phyloP scores from a whole-genome alignment of 2,329 filamentous ascomycete genomes.

The Hysterium pulicare region DNA sequence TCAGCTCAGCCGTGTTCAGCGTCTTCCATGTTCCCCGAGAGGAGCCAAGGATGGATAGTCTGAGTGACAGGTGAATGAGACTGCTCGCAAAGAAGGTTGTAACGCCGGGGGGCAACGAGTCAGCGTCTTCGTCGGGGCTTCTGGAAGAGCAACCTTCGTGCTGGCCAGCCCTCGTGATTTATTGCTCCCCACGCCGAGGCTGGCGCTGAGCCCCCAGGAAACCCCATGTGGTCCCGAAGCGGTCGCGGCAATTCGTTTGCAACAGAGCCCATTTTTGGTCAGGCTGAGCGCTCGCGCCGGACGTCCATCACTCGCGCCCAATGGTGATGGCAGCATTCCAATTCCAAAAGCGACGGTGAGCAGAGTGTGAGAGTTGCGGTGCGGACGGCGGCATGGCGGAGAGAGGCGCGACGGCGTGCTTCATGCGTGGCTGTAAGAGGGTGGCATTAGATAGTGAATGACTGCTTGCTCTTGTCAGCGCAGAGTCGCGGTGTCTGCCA shows the following conservation, averaged over 20 bases:
- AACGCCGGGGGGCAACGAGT: constrained; percentile 22
- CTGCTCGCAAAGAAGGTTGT: not conserved
- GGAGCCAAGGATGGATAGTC: not conserved
- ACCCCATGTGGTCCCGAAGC: not conserved
- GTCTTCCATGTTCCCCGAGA: not conserved
- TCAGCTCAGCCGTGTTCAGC: constrained; percentile 1
- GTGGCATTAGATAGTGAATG: not conserved
- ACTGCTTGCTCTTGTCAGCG: too few relatives aligned
- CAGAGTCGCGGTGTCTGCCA: not conserved
- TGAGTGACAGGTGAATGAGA: not conserved
- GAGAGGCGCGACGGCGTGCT: not conserved
- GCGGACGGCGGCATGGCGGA: not conserved
- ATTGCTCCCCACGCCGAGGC: constrained; percentile 30
- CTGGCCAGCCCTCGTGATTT: constrained; percentile 14
- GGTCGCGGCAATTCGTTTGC: constrained; percentile 1
- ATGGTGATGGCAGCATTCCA: not conserved
- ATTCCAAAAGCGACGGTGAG: too few relatives aligned
- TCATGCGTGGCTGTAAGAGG: not conserved
- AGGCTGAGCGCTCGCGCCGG: not conserved
- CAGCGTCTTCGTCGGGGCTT: constrained; percentile 27
- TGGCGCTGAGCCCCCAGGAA: constrained; percentile 3
- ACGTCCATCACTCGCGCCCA: too few relatives aligned
- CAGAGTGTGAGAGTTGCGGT: too few relatives aligned
- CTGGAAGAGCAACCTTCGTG: constrained; percentile 32
- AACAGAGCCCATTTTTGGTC: not conserved